A percentile compares a stretch with the other conserved stretches of the same genome.
Conservation (phyloP, 2,329 filamentous ascomycete species). For the Lasiodiplodia hormozganensis region DNA sequence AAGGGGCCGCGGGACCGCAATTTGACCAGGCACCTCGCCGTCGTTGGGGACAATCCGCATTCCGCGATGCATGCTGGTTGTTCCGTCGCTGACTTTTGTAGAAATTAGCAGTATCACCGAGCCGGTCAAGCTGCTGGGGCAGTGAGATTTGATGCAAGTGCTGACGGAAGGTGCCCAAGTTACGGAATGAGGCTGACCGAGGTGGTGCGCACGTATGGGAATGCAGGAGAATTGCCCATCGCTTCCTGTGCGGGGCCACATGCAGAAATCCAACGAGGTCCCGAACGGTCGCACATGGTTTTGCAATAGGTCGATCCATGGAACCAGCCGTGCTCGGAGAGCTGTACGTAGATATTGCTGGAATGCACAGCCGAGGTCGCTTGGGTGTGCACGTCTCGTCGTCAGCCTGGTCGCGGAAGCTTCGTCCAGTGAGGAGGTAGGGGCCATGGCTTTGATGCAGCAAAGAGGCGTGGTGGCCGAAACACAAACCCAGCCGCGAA, state of each 20-base stretch:
- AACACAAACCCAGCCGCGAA: conserved; percentile 26
- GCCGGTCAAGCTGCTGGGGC: neutral
- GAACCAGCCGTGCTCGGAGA: conserved; percentile 8
- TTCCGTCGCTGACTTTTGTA: neutral
- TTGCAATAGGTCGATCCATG: conserved; percentile 22
- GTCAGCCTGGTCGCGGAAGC: conserved; percentile 26
- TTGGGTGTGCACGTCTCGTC: conserved; percentile 9
- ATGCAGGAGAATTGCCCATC: conserved; percentile 27
- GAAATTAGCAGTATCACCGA: conserved; percentile 19
- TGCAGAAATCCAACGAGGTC: conserved; percentile 17
- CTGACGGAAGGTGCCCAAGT: conserved; percentile 27
- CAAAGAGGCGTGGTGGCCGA: conserved; percentile 24
- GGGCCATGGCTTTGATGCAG: conserved; percentile 19
- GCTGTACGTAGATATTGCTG: conserved; percentile 11
- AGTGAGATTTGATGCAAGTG: conserved; percentile 23
- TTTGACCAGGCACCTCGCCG: conserved; percentile 16
- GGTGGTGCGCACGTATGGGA: conserved; percentile 22
- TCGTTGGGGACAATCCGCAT: conserved; percentile 21
- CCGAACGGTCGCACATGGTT: conserved; percentile 22
- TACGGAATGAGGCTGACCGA: conserved; percentile 23
- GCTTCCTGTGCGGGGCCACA: conserved; percentile 18
- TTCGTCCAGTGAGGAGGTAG: conserved; percentile 18
- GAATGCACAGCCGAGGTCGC: conserved; percentile 19
- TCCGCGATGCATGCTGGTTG: conserved; percentile 18
- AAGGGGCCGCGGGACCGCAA: conserved; percentile 12